phyloP scores from a whole-genome alignment of 2,329 filamentous ascomycete species.

The Acarospora socialis region DNA sequence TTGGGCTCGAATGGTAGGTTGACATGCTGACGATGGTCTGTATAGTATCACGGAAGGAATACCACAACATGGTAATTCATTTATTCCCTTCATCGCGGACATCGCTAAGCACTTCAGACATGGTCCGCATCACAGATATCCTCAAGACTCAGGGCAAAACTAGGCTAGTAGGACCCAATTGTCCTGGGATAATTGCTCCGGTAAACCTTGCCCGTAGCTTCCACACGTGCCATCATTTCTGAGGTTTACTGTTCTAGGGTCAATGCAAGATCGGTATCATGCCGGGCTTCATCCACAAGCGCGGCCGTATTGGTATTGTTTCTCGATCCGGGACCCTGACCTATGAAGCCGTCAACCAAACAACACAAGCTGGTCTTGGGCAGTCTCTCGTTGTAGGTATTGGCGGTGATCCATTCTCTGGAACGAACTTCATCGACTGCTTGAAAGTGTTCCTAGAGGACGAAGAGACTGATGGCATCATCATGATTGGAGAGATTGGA shows the following conservation, averaged over 20 bases:
- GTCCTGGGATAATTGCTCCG: conserved; percentile 86
- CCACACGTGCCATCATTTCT: conserved; percentile 26
- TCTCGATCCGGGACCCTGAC: conserved; percentile 95
- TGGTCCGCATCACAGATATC: conserved; percentile 97
- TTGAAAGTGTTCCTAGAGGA: conserved; percentile 93
- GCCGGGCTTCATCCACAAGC: conserved; percentile 99
- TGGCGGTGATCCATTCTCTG: conserved; percentile 94
- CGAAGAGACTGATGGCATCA: conserved; percentile 93
- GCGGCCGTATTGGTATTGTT: conserved; percentile 95
- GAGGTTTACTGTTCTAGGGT: conserved; percentile 36
- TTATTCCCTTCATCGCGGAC: conserved; percentile 4
- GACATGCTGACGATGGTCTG: conserved; percentile 4
- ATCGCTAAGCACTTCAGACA: conserved; percentile 45
- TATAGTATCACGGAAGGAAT: conserved; percentile 82
- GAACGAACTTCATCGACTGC: conserved; percentile 99
- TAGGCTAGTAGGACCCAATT: conserved; percentile 92
- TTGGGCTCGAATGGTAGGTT: neutral
- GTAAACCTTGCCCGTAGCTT: conserved; percentile 26
- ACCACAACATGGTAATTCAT: conserved; percentile 71
- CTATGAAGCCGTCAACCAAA: conserved; percentile 99
- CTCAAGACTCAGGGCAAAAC: conserved; percentile 97
- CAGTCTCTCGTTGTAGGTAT: conserved; percentile 98
- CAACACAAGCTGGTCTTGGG: conserved; percentile 87
- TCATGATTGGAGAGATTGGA: conserved; percentile 99
- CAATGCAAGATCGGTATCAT: conserved; percentile 99